Conservation (phyloP, 306 rosid species). For the Ceratonia siliqua region DNA sequence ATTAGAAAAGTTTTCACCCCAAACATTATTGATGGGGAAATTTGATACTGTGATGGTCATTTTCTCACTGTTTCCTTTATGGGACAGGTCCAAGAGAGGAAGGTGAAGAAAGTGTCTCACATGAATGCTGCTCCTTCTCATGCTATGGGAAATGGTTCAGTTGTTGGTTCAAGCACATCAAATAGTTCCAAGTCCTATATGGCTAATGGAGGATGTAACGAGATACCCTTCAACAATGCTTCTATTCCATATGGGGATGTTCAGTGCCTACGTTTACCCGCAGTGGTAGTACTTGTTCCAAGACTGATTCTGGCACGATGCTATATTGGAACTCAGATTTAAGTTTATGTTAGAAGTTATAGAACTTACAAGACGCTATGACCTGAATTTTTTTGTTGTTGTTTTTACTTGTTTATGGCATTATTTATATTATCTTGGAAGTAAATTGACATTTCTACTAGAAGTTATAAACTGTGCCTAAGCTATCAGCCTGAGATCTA, state of each 20-base stretch:
- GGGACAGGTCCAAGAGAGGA: slow-evolving; percentile 53
- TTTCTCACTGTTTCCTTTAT: slow-evolving; percentile 12
- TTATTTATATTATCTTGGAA: not conserved
- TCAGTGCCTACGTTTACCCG: slow-evolving; percentile 56
- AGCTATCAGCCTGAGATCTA: not conserved
- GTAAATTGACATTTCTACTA: not conserved
- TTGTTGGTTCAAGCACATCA: slow-evolving; percentile 44
- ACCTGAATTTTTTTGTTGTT: not conserved
- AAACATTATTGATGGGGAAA: not conserved
- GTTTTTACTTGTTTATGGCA: not conserved
- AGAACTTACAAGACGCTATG: not conserved
- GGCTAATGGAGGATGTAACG: slow-evolving; percentile 62
- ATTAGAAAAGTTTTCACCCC: not conserved
- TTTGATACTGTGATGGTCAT: not conserved
- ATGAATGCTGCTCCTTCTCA: slow-evolving; percentile 52
- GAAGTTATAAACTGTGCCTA: not conserved
- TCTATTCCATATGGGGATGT: slow-evolving; percentile 45
- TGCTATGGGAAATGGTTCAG: slow-evolving; percentile 48
- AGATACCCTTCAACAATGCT: slow-evolving; percentile 38
- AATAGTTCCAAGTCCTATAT: slow-evolving; percentile 40
- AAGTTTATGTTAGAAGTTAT: not conserved
- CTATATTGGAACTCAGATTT: slow-evolving; percentile 7
- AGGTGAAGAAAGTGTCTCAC: slow-evolving; percentile 61
- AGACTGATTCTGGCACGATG: slow-evolving; percentile 15
- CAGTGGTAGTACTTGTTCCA: slow-evolving; percentile 51